These are phyloP conservation scores for Saccharomyces hybrid DNA, from an alignment of 1,139 yeast genomes.

Conservation along the genomic window DNA sequence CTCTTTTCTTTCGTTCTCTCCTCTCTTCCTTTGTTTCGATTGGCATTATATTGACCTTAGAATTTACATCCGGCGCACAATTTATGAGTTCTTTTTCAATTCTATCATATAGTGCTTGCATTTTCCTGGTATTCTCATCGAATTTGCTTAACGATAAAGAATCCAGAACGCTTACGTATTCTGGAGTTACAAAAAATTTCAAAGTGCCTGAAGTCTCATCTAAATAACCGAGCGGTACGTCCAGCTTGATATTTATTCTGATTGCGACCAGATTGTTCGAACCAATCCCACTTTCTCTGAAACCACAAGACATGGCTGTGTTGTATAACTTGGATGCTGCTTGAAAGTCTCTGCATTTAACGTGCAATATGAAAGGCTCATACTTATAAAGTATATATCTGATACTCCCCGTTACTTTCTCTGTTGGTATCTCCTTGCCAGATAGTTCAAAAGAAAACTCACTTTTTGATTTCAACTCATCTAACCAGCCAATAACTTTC, in stretches of 20 bases:
- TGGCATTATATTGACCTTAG: constrained; percentile 6
- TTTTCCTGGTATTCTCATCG: constrained; percentile 51
- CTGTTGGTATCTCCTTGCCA: background rate
- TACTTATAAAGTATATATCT: constrained; percentile 65
- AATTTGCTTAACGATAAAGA: constrained; percentile 54
- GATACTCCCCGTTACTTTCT: constrained; percentile 8
- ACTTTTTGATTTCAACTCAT: constrained; percentile 12
- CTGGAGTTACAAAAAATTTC: constrained; percentile 40
- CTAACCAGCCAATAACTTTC: constrained; percentile 48
- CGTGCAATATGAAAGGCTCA: constrained; percentile 80
- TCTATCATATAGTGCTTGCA: constrained; percentile 42
- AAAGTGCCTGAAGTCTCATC: constrained; percentile 31
- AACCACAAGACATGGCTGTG: constrained; percentile 77
- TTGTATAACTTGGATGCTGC: constrained; percentile 56
- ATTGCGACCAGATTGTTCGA: constrained; percentile 69
- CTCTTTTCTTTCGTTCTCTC: constrained; percentile 48
- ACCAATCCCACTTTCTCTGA: constrained; percentile 81
- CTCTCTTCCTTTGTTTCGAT: constrained; percentile 49
- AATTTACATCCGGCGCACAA: background rate
- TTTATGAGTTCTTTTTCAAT: constrained; percentile 34
- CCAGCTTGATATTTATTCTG: constrained; percentile 56
- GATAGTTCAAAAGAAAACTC: constrained; percentile 9
- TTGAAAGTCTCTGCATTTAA: constrained; percentile 57
- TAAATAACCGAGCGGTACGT: constrained; percentile 62
- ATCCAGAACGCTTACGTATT: constrained; percentile 45